These are phyloP conservation scores for Cyclaneusma minus DNA, from an alignment of 2,329 filamentous ascomycete genomes.

Conservation along the genomic window DNA sequence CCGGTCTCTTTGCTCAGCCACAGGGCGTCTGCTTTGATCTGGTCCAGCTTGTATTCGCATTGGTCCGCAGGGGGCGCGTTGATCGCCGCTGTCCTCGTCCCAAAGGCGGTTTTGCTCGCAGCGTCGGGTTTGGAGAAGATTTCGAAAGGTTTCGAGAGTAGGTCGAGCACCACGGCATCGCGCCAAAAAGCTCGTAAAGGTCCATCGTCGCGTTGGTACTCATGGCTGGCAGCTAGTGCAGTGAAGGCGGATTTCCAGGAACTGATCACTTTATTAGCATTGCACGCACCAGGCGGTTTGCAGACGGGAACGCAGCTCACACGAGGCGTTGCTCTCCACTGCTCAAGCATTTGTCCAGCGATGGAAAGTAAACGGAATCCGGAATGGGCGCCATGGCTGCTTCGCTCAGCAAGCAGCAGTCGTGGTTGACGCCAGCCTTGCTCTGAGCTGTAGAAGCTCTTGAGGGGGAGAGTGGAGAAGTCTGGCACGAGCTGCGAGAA, in stretches of 20 bases:
- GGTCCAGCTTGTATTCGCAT: conserved; percentile 55
- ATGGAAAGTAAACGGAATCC: conserved; percentile 63
- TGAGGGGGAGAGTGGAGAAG: too few relatives aligned
- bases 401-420: conserved; percentile 26
- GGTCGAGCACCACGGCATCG: conserved; percentile 49
- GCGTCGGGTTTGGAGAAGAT: conserved; percentile 49
- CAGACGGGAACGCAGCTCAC: conserved; percentile 35
- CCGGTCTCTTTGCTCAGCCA: conserved; percentile 71
- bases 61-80: conserved; percentile 57
- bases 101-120: conserved; percentile 55
- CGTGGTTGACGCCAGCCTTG: conserved; percentile 9
- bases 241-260: conserved; percentile 46
- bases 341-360: conserved; percentile 70
- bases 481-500: too few relatives aligned
- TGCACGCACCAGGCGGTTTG: conserved; percentile 5
- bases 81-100: conserved; percentile 76
- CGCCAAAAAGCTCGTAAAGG: conserved; percentile 48
- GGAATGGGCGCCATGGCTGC: conserved; percentile 55
- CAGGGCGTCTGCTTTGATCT: conserved; percentile 69
- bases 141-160: conserved; percentile 53
- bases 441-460: conserved; percentile 14
- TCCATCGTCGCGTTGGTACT: conserved; percentile 39
- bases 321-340: conserved; percentile 68
- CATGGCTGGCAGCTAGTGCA: conserved; percentile 37
- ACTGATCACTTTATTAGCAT: conserved; percentile 21